Percentiles rank a stretch among this genome's conserved stretches.
These are phyloP conservation scores for Lathyrus aphaca DNA, from an alignment of 306 rosid genomes.

Conservation along the genomic window DNA sequence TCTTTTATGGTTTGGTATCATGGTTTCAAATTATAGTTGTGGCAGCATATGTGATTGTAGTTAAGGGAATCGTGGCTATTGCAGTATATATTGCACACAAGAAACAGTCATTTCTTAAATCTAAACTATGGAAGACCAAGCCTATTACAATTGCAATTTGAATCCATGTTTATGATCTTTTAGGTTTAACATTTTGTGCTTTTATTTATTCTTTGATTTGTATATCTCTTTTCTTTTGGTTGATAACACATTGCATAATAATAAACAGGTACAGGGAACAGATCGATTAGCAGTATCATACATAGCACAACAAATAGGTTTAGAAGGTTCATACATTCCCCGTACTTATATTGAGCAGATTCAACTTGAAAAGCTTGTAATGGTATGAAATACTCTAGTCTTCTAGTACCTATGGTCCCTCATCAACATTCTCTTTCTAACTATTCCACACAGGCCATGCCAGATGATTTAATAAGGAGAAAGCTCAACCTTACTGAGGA, in stretches of 20 bases:
- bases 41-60: no score
- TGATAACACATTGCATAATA: slow-evolving; percentile 1
- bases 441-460: slow-evolving; percentile 84
- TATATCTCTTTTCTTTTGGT: slow-evolving; percentile 25
- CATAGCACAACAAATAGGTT: slow-evolving; percentile 77
- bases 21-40: slow-evolving; percentile 12
- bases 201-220: slow-evolving; percentile 8
- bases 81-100: no score
- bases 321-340: slow-evolving; percentile 92
- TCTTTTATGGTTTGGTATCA: slow-evolving; percentile 10
- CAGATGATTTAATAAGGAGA: slow-evolving; percentile 89
- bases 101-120: no score
- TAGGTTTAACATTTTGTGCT: background rate
- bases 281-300: slow-evolving; percentile 68
- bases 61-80: no score
- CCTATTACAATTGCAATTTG: background rate
- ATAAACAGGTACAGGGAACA: slow-evolving; percentile 88
- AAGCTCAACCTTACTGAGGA: slow-evolving; percentile 93
- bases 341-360: slow-evolving; percentile 98
- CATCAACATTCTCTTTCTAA: slow-evolving; percentile 36
- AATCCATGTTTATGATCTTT: background rate
- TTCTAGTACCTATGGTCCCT: slow-evolving; percentile 7
- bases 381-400: slow-evolving; percentile 62
- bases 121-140: no score
- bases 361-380: slow-evolving; percentile 95